Evolutionary conservation across 1,284 basidiomycete genomes (phyloP).

Genomic region (Mycosarcoma mackinlayi): DNA sequence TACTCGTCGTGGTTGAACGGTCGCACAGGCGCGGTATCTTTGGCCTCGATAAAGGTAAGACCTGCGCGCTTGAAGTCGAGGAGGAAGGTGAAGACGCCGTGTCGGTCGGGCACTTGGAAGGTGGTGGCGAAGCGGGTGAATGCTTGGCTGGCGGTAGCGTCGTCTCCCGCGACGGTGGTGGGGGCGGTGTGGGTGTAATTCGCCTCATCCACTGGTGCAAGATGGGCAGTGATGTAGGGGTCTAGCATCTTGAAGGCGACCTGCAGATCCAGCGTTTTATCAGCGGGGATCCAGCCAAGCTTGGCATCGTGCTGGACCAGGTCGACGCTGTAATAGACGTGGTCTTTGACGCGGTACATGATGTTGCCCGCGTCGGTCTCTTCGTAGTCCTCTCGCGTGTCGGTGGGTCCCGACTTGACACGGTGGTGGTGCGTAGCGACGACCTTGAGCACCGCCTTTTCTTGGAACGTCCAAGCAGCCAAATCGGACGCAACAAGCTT

Average conservation of each 20-base stretch:
- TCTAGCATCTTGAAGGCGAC: slow-evolving; percentile 98
- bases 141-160: slow-evolving; percentile 9
- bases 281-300: slow-evolving; percentile 78
- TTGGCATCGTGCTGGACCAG: slow-evolving; percentile 76
- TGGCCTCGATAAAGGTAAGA: slow-evolving; percentile 77
- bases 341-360: slow-evolving; percentile 87
- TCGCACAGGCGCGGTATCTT: slow-evolving; percentile 84
- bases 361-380: slow-evolving; percentile 70
- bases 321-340: slow-evolving; percentile 77
- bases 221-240: slow-evolving; percentile 69
- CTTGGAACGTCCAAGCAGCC: slow-evolving; percentile 90
- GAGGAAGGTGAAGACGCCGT: slow-evolving; percentile 97
- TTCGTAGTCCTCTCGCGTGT: slow-evolving; percentile 63
- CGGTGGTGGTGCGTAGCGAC: slow-evolving; percentile 79
- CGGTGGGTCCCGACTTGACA: slow-evolving; percentile 71
- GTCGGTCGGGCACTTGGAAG: slow-evolving; percentile 90
- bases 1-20: slow-evolving; percentile 95
- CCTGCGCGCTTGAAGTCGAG: slow-evolving; percentile 89
- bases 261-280: slow-evolving; percentile 80
- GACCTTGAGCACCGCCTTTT: slow-evolving; percentile 82
- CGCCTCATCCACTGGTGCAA: slow-evolving; percentile 22
- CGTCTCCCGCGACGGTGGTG: too few relatives aligned
- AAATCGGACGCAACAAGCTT: slow-evolving; percentile 79
- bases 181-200: slow-evolving; percentile 11
- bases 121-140: slow-evolving; percentile 76